phyloP scores from a whole-genome alignment of 2,329 filamentous ascomycete genomes.

The Sclerotiophoma versabilis region DNA sequence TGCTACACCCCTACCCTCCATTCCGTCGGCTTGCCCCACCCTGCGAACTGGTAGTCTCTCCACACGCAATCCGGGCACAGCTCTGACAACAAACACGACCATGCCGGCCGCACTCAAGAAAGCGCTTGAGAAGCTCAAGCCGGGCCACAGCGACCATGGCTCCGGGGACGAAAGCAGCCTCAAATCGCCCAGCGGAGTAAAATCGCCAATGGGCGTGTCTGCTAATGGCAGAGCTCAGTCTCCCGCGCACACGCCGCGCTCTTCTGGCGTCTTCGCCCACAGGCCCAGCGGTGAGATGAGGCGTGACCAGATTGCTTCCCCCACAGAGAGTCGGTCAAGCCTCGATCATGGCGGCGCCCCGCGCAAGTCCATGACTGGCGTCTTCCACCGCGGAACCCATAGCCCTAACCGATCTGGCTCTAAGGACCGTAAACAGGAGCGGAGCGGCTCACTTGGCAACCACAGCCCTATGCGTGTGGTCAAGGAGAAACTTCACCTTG shows the following conservation, averaged over 20 bases:
- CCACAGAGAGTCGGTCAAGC: constrained; percentile 41
- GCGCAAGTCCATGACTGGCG: constrained; percentile 39
- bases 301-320: constrained; percentile 38
- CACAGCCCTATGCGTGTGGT: constrained; percentile 50
- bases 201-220: constrained; percentile 30
- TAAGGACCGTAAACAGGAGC: constrained; percentile 29
- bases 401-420: constrained; percentile 41
- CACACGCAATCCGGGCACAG: constrained; percentile 36
- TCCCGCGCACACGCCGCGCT: constrained; percentile 35
- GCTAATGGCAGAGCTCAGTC: constrained; percentile 37
- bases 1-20: constrained; percentile 4
- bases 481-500: constrained; percentile 51
- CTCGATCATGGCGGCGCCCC: constrained; percentile 32
- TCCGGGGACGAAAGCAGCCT: constrained; percentile 46
- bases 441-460: constrained; percentile 36
- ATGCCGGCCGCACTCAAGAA: constrained; percentile 54
- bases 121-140: constrained; percentile 54
- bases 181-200: constrained; percentile 35
- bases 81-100: constrained; percentile 22
- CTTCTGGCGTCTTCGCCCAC: constrained; percentile 37
- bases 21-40: constrained; percentile 36
- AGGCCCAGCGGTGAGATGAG: constrained; percentile 45
- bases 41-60: constrained; percentile 38
- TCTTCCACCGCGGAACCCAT: constrained; percentile 48
- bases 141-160: constrained; percentile 40